phyloP scores from a whole-genome alignment of 2,329 filamentous ascomycete genomes.

The Cladophialophora immunda region DNA sequence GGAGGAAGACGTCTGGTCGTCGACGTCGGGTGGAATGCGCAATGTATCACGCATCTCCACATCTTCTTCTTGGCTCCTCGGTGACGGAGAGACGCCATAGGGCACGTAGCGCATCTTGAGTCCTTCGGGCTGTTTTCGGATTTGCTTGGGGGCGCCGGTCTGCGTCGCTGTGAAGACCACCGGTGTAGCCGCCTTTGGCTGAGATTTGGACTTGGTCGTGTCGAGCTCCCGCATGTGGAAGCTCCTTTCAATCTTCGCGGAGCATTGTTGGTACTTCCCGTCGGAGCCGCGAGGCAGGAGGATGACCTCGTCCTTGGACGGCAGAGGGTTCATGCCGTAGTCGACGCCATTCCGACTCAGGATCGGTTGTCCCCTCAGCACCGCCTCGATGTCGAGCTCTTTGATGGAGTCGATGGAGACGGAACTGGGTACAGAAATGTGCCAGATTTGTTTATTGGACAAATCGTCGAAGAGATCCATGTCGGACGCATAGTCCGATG shows the following conservation, averaged over 20 bases:
- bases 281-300: slow-evolving; percentile 43
- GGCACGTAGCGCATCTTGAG: slow-evolving; percentile 57
- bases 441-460: slow-evolving; percentile 57
- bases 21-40: slow-evolving; percentile 17
- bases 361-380: slow-evolving; percentile 52
- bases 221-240: slow-evolving; percentile 39
- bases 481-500: slow-evolving; percentile 30
- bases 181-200: slow-evolving; percentile 16
- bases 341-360: slow-evolving; percentile 53
- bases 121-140: slow-evolving; percentile 51
- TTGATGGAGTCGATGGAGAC: slow-evolving; percentile 56
- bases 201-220: slow-evolving; percentile 1
- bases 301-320: slow-evolving; percentile 45
- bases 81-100: slow-evolving; percentile 44
- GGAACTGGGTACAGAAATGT: slow-evolving; percentile 56
- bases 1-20: slow-evolving; percentile 6
- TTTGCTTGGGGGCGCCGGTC: slow-evolving; percentile 45
- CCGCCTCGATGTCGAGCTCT: slow-evolving; percentile 53
- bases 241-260: slow-evolving; percentile 34
- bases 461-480: slow-evolving; percentile 39
- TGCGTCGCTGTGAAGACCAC: slow-evolving; percentile 35
- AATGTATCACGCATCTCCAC: slow-evolving; percentile 32
- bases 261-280: slow-evolving; percentile 39
- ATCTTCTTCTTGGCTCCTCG: slow-evolving; percentile 8
- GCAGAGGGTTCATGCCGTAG: slow-evolving; percentile 35